Evolutionary conservation across 352 stramenopile species (phyloP).

Genomic region (Phytophthora melonis): DNA sequence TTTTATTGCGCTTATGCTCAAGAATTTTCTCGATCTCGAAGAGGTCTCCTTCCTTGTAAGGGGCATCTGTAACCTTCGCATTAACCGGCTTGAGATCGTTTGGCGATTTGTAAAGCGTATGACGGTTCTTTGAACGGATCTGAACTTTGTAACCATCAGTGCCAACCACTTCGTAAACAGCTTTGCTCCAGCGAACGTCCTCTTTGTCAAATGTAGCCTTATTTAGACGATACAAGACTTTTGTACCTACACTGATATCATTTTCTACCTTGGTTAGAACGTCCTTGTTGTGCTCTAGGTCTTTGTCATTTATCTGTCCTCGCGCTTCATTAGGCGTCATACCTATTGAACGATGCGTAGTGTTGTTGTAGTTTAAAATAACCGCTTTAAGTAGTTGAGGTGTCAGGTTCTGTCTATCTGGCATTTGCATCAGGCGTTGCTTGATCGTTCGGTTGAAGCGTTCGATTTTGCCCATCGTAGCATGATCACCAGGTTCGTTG

Average conservation of each 20-base stretch:
- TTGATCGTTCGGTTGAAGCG: constrained; percentile 38
- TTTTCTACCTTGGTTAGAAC: not conserved
- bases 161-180: no score
- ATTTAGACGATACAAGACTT: no score
- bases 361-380: constrained; percentile 29
- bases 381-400: constrained; percentile 14
- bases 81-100: no score
- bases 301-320: constrained; percentile 17
- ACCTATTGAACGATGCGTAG: constrained; percentile 16
- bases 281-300: constrained; percentile 22
- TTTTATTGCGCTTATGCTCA: not conserved
- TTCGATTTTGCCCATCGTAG: constrained; percentile 35
- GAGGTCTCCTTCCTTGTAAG: not conserved
- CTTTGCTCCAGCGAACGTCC: no score
- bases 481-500: constrained; percentile 33
- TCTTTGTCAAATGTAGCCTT: no score
- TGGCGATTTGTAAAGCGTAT: no score
- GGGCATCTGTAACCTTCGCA: no score
- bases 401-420: not conserved
- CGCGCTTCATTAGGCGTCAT: constrained; percentile 26
- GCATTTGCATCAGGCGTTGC: constrained; percentile 26
- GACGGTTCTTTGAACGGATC: no score
- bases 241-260: no score
- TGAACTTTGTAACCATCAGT: no score
- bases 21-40: constrained; percentile 29